Percentiles rank a stretch among this genome's conserved stretches.
Conservation (phyloP, 768 basidiomycete species). For the Kwoniella sp. region DNA sequence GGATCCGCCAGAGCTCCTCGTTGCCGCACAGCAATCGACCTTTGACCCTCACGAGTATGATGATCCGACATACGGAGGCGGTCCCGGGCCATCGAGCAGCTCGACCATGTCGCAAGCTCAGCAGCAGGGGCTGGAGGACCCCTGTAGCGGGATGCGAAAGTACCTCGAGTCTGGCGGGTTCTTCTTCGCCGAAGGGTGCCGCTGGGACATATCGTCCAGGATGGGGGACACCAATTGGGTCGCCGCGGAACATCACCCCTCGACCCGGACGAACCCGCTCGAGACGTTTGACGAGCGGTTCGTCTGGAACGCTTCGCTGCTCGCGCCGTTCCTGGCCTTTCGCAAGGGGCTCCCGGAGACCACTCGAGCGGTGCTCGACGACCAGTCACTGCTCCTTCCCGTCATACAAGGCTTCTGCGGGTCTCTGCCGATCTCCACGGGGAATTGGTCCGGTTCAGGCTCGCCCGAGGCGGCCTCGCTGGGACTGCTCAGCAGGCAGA, state of each 20-base stretch:
- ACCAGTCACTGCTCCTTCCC: slow-evolving; percentile 59
- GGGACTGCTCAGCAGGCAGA: slow-evolving; percentile 80
- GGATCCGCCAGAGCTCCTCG: slow-evolving; percentile 59
- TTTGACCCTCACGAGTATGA: slow-evolving; percentile 16
- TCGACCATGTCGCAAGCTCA: slow-evolving; percentile 47
- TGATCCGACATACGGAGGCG: slow-evolving; percentile 18
- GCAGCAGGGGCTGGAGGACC: slow-evolving; percentile 65
- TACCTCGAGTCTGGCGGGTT: slow-evolving; percentile 88
- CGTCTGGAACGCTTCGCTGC: slow-evolving; percentile 93
- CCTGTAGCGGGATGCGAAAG: slow-evolving; percentile 81
- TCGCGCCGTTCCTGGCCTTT: slow-evolving; percentile 81
- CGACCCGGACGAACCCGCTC: slow-evolving; percentile 25
- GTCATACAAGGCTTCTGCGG: slow-evolving; percentile 93
- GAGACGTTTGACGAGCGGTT: slow-evolving; percentile 47
- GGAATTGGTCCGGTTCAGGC: slow-evolving; percentile 58
- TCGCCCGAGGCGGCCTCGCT: slow-evolving; percentile 64
- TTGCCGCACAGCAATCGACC: slow-evolving; percentile 2
- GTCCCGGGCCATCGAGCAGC: slow-evolving; percentile 33
- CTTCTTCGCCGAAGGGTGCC: slow-evolving; percentile 77
- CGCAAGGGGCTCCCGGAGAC: slow-evolving; percentile 66
- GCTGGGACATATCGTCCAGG: slow-evolving; percentile 86
- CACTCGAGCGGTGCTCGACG: slow-evolving; percentile 71
- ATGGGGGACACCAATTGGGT: slow-evolving; percentile 63
- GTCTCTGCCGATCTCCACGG: slow-evolving; percentile 64
- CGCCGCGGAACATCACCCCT: slow-evolving; percentile 52